phyloP scores from a whole-genome alignment of 1,284 basidiomycete species.

The Ceratobasidium sp. region DNA sequence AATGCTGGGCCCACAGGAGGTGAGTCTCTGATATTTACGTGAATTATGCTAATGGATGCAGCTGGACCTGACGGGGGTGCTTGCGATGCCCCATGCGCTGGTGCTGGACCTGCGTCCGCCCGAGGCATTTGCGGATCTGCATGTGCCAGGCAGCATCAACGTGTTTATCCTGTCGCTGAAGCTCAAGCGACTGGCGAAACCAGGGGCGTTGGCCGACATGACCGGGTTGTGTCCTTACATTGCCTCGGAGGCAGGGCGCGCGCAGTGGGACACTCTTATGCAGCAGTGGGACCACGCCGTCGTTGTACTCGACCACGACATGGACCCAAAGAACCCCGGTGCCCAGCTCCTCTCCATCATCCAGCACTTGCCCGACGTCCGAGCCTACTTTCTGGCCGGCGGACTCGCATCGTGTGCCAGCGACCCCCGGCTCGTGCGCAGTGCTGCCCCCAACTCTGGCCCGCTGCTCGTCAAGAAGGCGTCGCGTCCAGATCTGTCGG shows the following conservation, averaged over 20 bases:
- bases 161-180: conserved; percentile 85
- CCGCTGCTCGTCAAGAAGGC: conserved; percentile 16
- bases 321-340: conserved; percentile 63
- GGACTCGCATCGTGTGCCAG: conserved; percentile 62
- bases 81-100: conserved; percentile 47
- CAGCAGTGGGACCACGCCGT: conserved; percentile 71
- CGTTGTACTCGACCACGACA: conserved; percentile 76
- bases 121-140: conserved; percentile 65
- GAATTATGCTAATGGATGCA: neutral
- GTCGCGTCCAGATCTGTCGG: neutral
- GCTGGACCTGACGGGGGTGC: neutral
- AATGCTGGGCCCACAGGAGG: neutral
- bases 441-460: neutral
- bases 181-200: conserved; percentile 78
- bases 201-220: conserved; percentile 66
- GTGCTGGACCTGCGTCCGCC: conserved; percentile 81
- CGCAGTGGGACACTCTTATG: conserved; percentile 68
- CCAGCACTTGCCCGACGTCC: conserved; percentile 33
- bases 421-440: conserved; percentile 36
- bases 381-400: conserved; percentile 65
- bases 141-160: conserved; percentile 73
- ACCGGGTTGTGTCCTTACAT: conserved; percentile 76
- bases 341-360: conserved; percentile 49
- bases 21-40: neutral
- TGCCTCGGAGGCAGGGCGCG: conserved; percentile 73